phyloP scores from a whole-genome alignment of 139 green algal genomes.

The Axilococcus clingmanii region DNA sequence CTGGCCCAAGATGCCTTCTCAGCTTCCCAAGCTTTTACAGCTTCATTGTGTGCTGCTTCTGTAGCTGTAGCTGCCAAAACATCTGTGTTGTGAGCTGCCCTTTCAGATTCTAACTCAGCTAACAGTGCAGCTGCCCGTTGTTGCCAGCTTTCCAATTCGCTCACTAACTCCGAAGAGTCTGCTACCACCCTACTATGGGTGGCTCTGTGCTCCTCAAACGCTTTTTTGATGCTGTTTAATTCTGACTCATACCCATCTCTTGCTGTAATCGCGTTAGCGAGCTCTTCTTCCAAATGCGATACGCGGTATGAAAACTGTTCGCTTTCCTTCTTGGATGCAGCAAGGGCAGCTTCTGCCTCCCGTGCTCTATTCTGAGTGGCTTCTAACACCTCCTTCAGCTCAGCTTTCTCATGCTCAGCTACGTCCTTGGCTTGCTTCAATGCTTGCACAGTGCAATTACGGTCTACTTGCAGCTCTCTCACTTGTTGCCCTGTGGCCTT shows the following conservation, averaged over 20 bases:
- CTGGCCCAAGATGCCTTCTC: constrained; percentile 30
- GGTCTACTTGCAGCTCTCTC: constrained; percentile 40
- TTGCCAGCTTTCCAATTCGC: constrained; percentile 26
- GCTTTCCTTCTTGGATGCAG: constrained; percentile 14
- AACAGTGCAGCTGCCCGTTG: constrained; percentile 23
- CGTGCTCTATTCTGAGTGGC: background rate
- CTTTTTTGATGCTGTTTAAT: background rate
- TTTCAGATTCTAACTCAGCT: constrained; percentile 21
- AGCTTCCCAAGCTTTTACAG: constrained; percentile 18
- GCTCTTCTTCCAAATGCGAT: background rate
- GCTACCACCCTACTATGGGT: background rate
- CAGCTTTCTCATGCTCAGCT: constrained; percentile 11
- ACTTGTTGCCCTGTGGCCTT: constrained; percentile 37
- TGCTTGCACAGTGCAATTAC: constrained; percentile 38
- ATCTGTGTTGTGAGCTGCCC: background rate
- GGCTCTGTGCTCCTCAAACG: background rate
- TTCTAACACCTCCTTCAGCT: constrained; percentile 15
- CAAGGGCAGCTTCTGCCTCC: constrained; percentile 7
- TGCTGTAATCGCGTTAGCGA: background rate
- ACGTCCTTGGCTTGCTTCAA: constrained; percentile 29
- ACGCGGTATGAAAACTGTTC: background rate
- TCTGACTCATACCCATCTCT: background rate
- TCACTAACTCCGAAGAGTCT: constrained; percentile 12
- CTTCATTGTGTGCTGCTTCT: constrained; percentile 9
- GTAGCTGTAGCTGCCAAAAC: constrained; percentile 1